Percentiles rank a stretch among this genome's conserved stretches.
Conservation (phyloP, 2,329 filamentous ascomycete species). For the Kalmusia sp. region DNA sequence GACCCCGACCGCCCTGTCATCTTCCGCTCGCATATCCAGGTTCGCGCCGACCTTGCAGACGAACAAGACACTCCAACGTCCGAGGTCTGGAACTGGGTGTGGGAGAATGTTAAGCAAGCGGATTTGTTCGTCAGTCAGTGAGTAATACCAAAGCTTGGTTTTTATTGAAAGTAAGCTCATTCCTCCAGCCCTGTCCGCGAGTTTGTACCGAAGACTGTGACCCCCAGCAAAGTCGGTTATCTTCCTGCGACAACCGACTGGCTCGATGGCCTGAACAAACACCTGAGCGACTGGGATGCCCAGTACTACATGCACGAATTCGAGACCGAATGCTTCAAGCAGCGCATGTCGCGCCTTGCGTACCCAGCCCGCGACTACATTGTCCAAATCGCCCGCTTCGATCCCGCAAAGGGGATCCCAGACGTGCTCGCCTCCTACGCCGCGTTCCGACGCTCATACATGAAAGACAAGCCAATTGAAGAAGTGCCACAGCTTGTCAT, state of each 20-base stretch:
- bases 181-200: conserved; percentile 65
- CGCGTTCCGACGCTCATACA: conserved; percentile 69
- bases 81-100: conserved; percentile 78
- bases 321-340: conserved; percentile 65
- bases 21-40: conserved; percentile 84
- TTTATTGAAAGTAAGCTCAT: too few species aligned
- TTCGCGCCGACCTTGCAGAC: conserved; percentile 75
- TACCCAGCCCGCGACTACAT: conserved; percentile 74
- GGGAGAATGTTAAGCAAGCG: conserved; percentile 72
- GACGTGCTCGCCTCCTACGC: conserved; percentile 79
- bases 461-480: conserved; percentile 56
- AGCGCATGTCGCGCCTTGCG: conserved; percentile 65
- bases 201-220: conserved; percentile 76
- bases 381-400: conserved; percentile 81
- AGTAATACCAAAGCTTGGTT: too few species aligned
- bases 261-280: conserved; percentile 83
- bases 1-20: conserved; percentile 79
- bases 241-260: conserved; percentile 84
- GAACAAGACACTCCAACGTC: conserved; percentile 70
- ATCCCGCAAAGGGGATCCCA: conserved; percentile 82
- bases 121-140: conserved; percentile 81
- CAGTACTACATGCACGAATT: conserved; percentile 80
- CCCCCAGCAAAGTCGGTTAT: conserved; percentile 71
- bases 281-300: conserved; percentile 71
- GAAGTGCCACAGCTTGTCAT: conserved; percentile 75